Evolutionary conservation across 1,284 basidiomycete species (phyloP), one percentile per base, ranked within the genome.

Genomic region (Schizophyllum amplum): DNA sequence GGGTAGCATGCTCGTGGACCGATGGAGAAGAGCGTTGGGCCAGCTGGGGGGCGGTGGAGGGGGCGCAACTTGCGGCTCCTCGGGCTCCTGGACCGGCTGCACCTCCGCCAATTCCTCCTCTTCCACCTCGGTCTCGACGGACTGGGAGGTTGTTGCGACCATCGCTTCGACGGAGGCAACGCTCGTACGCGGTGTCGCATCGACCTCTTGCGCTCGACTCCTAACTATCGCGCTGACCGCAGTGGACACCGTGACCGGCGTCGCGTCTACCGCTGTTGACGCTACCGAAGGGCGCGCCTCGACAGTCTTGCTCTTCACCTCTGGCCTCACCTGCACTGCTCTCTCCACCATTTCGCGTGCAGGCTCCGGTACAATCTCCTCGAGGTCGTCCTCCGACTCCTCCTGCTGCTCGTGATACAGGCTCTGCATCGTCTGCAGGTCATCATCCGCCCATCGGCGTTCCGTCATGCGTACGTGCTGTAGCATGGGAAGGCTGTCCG

Each of bases 401-500:
- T 4, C 60, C 21, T 17, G 60, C 59, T 33, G 6, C 6, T 33
- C 27, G 6, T 33, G 27, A 13, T 33, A 33, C 27, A 33, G 5
- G 65, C 33, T 70, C 67, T 5, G 75, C 27, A 33, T 5, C 22
- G 47, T 20, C 47, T n/a, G 47, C 47, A 49, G 6, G n/a, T n/a
- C 47, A n/a, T 23, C n/a, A 7, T 20, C 17, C 22, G 47, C 47
- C 47, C 47, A 49, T n/a, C n/a, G 5, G 55, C 82, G 75, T 64
- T 90, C 87, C 54, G 76, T 71, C 52, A 80, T 68, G 23, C 87
- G 82, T 59, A 90, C 70, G 56, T 73, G 71, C 66, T 90, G 87
- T 22, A 90, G 69, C 63, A 83, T 80, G 21, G 87, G 87, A 50
- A 90, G 75, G 62, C 78, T 79, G 51, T 88, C 86, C 1, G 75